Evolutionary conservation across 257 asterid species (phyloP).

Genomic region (Cinchona pubescens): DNA sequence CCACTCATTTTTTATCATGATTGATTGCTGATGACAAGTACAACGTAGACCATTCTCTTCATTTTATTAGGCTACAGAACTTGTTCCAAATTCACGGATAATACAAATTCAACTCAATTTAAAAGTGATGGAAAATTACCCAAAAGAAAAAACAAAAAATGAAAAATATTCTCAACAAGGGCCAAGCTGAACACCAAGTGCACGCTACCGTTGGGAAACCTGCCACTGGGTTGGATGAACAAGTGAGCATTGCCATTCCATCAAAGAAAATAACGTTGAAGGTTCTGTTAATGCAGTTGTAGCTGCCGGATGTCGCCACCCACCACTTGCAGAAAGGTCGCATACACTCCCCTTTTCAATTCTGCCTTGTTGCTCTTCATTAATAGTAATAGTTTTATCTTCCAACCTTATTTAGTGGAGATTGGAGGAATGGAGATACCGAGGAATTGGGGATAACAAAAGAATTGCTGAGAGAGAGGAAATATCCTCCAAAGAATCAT

Average conservation of each 20-base stretch:
- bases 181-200: neutral
- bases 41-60: neutral
- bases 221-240: conserved; percentile 1
- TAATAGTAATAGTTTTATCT: neutral
- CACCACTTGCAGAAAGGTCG: neutral
- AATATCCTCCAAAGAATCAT: conserved; percentile 1
- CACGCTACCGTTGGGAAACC: neutral
- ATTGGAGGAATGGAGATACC: conserved; percentile 18
- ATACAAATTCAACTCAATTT: neutral
- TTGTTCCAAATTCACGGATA: neutral
- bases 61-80: neutral
- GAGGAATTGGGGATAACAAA: conserved; percentile 26
- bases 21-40: neutral
- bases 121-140: neutral
- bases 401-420: neutral
- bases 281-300: conserved; percentile 15
- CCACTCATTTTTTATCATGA: neutral
- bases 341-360: neutral
- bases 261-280: conserved; percentile 19
- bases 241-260: conserved; percentile 26
- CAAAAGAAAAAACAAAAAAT: neutral
- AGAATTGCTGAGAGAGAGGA: conserved; percentile 9
- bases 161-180: neutral
- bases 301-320: conserved; percentile 30
- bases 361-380: conserved; percentile 4